Evolutionary conservation across 805 yeast species (phyloP).

Genomic region (Clavispora asparagi): DNA sequence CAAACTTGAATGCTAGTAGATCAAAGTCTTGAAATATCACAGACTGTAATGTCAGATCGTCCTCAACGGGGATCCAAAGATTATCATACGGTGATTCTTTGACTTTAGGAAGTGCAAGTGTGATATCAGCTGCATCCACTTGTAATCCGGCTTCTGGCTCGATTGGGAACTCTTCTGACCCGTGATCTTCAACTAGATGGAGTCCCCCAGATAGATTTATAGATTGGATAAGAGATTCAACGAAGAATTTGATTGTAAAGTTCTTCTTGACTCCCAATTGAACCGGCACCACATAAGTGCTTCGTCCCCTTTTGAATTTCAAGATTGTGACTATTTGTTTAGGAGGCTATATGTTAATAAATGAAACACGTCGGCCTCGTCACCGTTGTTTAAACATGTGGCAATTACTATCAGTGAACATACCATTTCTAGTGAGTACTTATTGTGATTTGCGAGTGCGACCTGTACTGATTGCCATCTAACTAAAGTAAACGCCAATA

Average conservation of each 20-base stretch:
- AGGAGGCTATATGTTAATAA: constrained; percentile 19
- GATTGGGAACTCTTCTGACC: constrained; percentile 9
- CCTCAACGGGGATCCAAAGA: constrained; percentile 29
- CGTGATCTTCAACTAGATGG: constrained; percentile 19
- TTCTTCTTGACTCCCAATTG: constrained; percentile 14
- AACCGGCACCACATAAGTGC: constrained; percentile 28
- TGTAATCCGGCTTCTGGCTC: constrained; percentile 5
- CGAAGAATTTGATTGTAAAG: constrained; percentile 16
- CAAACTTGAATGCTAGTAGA: constrained; percentile 36
- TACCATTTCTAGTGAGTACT: neutral
- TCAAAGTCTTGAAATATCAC: constrained; percentile 36
- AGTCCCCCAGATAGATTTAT: constrained; percentile 49
- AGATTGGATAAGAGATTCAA: constrained; percentile 26
- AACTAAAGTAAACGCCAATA: neutral
- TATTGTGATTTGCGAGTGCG: neutral
- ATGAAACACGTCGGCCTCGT: neutral
- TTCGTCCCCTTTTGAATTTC: constrained; percentile 30
- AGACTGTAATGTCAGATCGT: constrained; percentile 23
- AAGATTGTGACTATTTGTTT: constrained; percentile 22
- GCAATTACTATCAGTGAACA: neutral
- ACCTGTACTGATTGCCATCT: neutral
- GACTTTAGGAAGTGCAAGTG: constrained; percentile 40
- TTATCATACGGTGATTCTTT: constrained; percentile 28
- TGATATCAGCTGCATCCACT: constrained; percentile 20
- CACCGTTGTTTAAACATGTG: neutral